A percentile compares a stretch with the other conserved stretches of the same genome.
These are phyloP conservation scores for Piloderma croceum DNA, from an alignment of 768 basidiomycete species.

Conservation along the genomic window DNA sequence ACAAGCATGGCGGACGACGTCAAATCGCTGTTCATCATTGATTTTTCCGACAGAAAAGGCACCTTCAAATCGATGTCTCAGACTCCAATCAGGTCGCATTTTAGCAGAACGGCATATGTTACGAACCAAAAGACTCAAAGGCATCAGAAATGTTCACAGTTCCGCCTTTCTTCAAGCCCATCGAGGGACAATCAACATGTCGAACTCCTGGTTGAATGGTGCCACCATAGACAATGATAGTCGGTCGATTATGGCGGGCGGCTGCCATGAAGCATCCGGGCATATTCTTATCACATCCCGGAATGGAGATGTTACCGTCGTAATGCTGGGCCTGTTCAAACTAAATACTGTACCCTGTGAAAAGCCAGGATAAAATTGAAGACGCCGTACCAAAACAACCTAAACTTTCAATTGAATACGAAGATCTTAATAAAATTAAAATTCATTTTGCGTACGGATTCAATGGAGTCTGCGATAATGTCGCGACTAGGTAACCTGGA, in stretches of 20 bases:
- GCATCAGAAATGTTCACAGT: constrained; percentile 80
- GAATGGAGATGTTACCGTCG: constrained; percentile 81
- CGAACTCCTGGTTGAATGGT: constrained; percentile 75
- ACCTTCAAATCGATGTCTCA: constrained; percentile 39
- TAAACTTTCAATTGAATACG: constrained; percentile 18
- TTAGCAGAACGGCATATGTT: no score
- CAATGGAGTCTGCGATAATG: constrained; percentile 85
- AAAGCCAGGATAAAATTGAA: neutral
- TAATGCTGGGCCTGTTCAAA: constrained; percentile 79
- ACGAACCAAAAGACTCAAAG: constrained; percentile 77
- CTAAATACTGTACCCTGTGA: constrained; percentile 1
- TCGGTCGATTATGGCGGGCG: constrained; percentile 80
- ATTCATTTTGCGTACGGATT: constrained; percentile 47
- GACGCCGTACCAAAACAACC: constrained; percentile 49
- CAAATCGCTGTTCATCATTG: constrained; percentile 72
- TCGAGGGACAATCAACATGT: constrained; percentile 73
- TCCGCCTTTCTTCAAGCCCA: constrained; percentile 76
- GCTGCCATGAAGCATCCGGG: constrained; percentile 86
- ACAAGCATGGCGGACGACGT: constrained; percentile 82
- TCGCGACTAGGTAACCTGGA: constrained; percentile 78
- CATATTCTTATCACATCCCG: constrained; percentile 93
- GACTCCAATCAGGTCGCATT: no score
- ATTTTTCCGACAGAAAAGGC: constrained; percentile 75
- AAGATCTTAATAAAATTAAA: neutral
- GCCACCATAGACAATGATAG: constrained; percentile 82